Evolutionary conservation across 2,329 filamentous ascomycete species (phyloP).

Genomic region (Paraphaeosphaeria sporulosa): DNA sequence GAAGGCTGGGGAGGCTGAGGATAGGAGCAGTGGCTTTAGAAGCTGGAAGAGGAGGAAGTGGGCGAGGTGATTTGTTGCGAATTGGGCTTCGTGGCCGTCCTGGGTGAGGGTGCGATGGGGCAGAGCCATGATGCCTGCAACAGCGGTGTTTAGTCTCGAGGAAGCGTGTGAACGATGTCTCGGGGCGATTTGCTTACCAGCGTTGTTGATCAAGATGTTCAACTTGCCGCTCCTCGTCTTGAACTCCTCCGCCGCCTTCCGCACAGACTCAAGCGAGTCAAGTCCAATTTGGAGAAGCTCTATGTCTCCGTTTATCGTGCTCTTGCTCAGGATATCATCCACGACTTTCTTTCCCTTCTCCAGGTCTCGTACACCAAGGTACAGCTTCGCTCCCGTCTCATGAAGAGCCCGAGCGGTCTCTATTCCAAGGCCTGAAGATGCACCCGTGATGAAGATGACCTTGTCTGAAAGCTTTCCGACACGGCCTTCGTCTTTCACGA

Average conservation of each 20-base stretch:
- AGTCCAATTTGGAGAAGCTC: not conserved
- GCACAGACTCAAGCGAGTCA: not conserved
- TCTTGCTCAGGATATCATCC: not conserved
- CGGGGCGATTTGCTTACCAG: no score
- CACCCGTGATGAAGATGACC: constrained; percentile 29
- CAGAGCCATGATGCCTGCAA: constrained; percentile 39
- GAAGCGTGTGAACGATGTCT: no score
- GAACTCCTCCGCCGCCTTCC: constrained; percentile 14
- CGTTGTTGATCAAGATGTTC: constrained; percentile 26
- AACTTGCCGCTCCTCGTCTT: constrained; percentile 9
- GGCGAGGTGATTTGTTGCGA: constrained; percentile 55
- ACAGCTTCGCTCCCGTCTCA: constrained; percentile 55
- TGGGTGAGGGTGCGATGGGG: constrained; percentile 28
- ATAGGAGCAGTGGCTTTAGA: constrained; percentile 55
- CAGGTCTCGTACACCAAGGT: constrained; percentile 52
- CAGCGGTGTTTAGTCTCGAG: no score
- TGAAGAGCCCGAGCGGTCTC: constrained; percentile 46
- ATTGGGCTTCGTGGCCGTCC: constrained; percentile 41
- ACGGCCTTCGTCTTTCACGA: constrained; percentile 46
- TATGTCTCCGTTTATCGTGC: not conserved
- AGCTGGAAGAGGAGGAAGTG: constrained; percentile 54
- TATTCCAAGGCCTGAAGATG: constrained; percentile 26
- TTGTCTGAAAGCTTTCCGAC: constrained; percentile 31
- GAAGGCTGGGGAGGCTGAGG: constrained; percentile 46
- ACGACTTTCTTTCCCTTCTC: not conserved